Evolutionary conservation across 805 yeast species (phyloP), one percentile per base, ranked within the genome.

Genomic region (Suhomyces faveliae): DNA sequence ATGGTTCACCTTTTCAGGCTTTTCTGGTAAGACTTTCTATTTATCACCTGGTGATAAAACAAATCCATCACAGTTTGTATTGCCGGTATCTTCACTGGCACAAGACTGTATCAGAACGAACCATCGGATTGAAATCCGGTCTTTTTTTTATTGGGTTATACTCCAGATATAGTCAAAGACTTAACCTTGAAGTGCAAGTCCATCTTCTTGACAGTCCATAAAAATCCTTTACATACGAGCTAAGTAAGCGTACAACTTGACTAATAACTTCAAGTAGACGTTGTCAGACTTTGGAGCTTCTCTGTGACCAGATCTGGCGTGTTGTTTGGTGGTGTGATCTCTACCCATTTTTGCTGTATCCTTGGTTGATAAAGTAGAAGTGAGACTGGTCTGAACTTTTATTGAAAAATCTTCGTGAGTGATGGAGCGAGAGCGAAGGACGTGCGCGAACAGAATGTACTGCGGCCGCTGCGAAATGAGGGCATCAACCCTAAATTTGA

Each of bases 201-300:
- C 44, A 40, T 43, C 47, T 48, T 42, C 46, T 48, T 39, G 27
- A 38, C 24, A 35, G 39, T 41, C 25, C 44, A 29, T 30, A 25
- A 15, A 27, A 45, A 33, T 30, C 15, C 24, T 13, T 47, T 77
- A 89, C 96, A 78, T 88, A 89, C 99, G 97, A 81, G 98, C 96
- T 80, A 94, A 85, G 95, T 89, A 94, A 74, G 97, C 79, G 89
- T 91, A 94, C 69, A 94, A 83, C 87, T 92, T 92, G 77, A 92
- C 98, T 79, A 94, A 87, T 74, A 94, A 80, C 80, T 87, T 87
- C 81, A 94, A 83, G 97, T 94, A 94, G 80, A 91, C 97, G 76
- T 94, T 94, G 81, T 94, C 96, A 63, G 98, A 92, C 84, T 89
- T 89, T 81, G 99, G 99, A 79, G 97, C 97, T 74, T 86, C 80